Conservation (phyloP, 164 flowering plant genomes). For the Platanus orientalis region DNA sequence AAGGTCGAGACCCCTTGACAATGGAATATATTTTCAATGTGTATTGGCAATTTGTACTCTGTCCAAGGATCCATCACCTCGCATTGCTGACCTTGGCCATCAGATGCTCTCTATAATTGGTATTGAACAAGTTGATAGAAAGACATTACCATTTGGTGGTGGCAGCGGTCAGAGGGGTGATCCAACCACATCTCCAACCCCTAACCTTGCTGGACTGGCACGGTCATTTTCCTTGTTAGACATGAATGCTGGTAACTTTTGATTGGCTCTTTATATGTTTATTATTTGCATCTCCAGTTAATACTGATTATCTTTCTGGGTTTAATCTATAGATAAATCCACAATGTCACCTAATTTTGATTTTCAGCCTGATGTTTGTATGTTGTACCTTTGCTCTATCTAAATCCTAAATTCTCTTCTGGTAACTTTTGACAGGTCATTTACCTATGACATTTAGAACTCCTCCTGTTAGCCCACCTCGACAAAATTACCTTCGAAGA, state of each 20-base stretch:
- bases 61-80: conserved; percentile 95
- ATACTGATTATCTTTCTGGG: neutral
- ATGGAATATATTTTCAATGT: conserved; percentile 69
- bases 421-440: conserved; percentile 45
- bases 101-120: conserved; percentile 83
- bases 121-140: conserved; percentile 79
- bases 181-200: conserved; percentile 26
- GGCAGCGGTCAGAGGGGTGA: conserved; percentile 38
- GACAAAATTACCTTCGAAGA: conserved; percentile 71
- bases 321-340: neutral
- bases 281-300: neutral
- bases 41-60: conserved; percentile 72
- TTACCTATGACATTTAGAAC: conserved; percentile 87
- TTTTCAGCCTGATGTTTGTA: too few relatives aligned
- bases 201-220: conserved; percentile 64
- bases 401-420: neutral
- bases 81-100: conserved; percentile 74
- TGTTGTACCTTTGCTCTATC: neutral
- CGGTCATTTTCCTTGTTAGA: conserved; percentile 95
- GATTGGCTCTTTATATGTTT: neutral
- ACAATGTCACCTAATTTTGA: too few relatives aligned
- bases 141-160: conserved; percentile 36
- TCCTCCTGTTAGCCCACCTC: conserved; percentile 98
- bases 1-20: conserved; percentile 58
- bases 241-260: conserved; percentile 66